Conservation (phyloP, 108 stramenopile species). For the Bacterosira constricta region DNA sequence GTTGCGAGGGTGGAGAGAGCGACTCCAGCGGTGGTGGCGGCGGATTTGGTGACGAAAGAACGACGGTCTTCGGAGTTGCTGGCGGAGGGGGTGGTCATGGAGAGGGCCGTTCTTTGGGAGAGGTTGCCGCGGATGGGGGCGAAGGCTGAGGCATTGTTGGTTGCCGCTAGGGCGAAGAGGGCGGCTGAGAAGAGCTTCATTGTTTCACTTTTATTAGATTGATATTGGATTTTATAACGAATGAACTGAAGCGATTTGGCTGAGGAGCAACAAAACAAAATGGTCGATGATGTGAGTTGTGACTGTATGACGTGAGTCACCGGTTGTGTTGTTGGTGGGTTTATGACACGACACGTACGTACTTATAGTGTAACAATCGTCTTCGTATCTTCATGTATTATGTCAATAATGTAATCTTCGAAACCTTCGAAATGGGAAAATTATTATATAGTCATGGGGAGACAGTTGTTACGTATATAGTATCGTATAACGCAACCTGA, state of each 20-base stretch:
- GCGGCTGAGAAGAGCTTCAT: conserved; percentile 43
- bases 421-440: too few relatives aligned
- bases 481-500: too few relatives aligned
- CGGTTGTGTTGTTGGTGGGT: not conserved
- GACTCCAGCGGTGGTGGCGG: conserved; percentile 52
- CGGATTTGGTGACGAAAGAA: conserved; percentile 72
- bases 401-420: too few relatives aligned
- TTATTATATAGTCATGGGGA: too few relatives aligned
- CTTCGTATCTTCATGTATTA: too few relatives aligned
- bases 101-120: conserved; percentile 11
- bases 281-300: not conserved
- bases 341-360: conserved; percentile 8
- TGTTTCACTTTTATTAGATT: not conserved
- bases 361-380: too few relatives aligned
- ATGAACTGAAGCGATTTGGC: too few relatives aligned
- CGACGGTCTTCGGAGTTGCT: conserved; percentile 51
- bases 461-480: too few relatives aligned
- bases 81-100: conserved; percentile 13
- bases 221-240: too few relatives aligned
- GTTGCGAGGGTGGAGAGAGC: conserved; percentile 12
- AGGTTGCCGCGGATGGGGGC: not conserved
- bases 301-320: not conserved
- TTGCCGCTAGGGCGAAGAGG: conserved; percentile 22
- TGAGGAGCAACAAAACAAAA: not conserved
- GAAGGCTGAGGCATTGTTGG: conserved; percentile 8